Percentiles rank a stretch among this genome's conserved stretches.
phyloP scores from a whole-genome alignment of 768 basidiomycete genomes.

The Guyanaporus albipodus region DNA sequence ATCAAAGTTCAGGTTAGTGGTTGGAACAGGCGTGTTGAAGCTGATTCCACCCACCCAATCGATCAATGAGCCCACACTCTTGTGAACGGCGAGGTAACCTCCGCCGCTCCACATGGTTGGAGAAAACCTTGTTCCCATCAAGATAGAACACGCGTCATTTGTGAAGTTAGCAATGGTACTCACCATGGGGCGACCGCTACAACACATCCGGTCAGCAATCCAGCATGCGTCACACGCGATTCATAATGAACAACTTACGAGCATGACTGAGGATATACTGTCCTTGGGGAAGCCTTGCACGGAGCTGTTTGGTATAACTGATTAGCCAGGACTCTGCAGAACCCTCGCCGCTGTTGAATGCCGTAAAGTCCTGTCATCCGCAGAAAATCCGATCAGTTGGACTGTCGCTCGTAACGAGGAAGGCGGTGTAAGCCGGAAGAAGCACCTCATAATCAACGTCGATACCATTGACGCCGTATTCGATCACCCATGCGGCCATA shows the following conservation, averaged over 20 bases:
- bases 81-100: constrained; percentile 36
- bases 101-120: constrained; percentile 18
- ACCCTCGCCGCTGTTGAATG: constrained; percentile 34
- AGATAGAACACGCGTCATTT: not conserved
- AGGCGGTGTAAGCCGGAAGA: not conserved
- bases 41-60: constrained; percentile 37
- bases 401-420: not conserved
- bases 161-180: not conserved
- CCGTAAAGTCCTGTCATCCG: constrained; percentile 27
- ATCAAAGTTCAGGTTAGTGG: not conserved
- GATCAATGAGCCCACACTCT: constrained; percentile 39
- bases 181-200: constrained; percentile 21
- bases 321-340: constrained; percentile 35
- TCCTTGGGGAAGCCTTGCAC: constrained; percentile 30
- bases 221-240: not conserved
- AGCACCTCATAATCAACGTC: constrained; percentile 51
- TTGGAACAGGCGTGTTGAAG: not conserved
- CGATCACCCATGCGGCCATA: constrained; percentile 44
- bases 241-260: constrained; percentile 20
- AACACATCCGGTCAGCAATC: not conserved
- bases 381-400: not conserved
- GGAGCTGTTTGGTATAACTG: constrained; percentile 30
- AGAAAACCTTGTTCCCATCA: constrained; percentile 14
- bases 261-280: constrained; percentile 34
- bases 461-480: constrained; percentile 48